Percentiles rank a stretch among this genome's conserved stretches.
Conservation (phyloP, 202 grass and related monocot genomes). For the Hordeum pubiflorum region DNA sequence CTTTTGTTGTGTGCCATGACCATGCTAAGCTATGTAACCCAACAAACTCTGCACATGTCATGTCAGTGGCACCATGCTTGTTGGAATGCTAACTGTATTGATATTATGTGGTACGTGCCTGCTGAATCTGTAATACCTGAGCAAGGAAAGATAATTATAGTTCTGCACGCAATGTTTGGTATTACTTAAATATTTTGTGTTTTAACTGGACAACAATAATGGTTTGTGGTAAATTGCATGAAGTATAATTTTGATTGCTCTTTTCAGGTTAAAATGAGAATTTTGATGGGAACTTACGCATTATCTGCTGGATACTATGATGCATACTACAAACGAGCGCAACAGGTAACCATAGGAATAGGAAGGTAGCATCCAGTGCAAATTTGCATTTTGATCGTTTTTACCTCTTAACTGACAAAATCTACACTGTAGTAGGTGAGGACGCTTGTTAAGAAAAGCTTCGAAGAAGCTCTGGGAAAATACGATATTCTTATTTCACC, state of each 20-base stretch:
- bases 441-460: slow-evolving; percentile 86
- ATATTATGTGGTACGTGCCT: background rate
- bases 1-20: background rate
- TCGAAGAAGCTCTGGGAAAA: slow-evolving; percentile 70
- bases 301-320: slow-evolving; percentile 96
- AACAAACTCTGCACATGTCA: background rate
- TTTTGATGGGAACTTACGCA: slow-evolving; percentile 98
- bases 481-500: slow-evolving; percentile 84
- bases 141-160: background rate
- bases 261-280: slow-evolving; percentile 97
- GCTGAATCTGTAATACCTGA: background rate
- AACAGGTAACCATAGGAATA: slow-evolving; percentile 59
- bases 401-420: background rate
- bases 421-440: slow-evolving; percentile 62
- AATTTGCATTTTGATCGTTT: background rate
- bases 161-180: background rate
- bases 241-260: background rate
- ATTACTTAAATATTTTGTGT: background rate
- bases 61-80: background rate
- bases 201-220: slow-evolving; percentile 1
- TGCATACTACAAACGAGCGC: slow-evolving; percentile 87
- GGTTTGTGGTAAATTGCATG: background rate
- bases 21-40: background rate
- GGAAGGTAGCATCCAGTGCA: background rate
- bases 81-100: background rate